Conservation (phyloP, 768 basidiomycete species). For the Lactarius indigo region DNA sequence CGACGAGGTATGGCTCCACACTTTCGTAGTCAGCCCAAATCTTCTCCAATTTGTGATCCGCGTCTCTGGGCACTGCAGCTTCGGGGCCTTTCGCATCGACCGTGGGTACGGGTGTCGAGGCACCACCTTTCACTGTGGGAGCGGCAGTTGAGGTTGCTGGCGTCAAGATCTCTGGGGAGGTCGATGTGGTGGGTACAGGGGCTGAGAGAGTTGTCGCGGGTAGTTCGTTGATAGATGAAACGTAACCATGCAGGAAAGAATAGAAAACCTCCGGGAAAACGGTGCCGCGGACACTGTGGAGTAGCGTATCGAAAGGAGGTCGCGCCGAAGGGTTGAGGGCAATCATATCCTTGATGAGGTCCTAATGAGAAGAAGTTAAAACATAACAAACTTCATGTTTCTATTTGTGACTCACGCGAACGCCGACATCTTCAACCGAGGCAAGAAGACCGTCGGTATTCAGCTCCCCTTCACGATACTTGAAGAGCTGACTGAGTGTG, state of each 20-base stretch:
- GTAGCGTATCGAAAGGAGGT: constrained; percentile 75
- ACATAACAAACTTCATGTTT: constrained; percentile 12
- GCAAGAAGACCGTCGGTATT: constrained; percentile 68
- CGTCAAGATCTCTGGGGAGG: constrained; percentile 7
- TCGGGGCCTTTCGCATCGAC: constrained; percentile 26
- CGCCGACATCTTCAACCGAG: constrained; percentile 74
- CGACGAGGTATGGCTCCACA: constrained; percentile 64
- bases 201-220: constrained; percentile 45
- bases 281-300: constrained; percentile 69
- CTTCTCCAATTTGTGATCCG: constrained; percentile 79
- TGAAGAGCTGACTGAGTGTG: constrained; percentile 91
- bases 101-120: constrained; percentile 16
- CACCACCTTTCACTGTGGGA: constrained; percentile 12
- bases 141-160: constrained; percentile 16
- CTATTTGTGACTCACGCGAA: constrained; percentile 56
- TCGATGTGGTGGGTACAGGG: constrained; percentile 1
- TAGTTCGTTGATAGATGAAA: constrained; percentile 73
- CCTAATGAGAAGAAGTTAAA: constrained; percentile 41
- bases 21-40: constrained; percentile 87
- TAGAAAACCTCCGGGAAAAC: constrained; percentile 94
- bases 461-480: constrained; percentile 85
- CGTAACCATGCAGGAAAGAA: constrained; percentile 89
- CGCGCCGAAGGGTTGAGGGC: constrained; percentile 70
- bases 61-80: constrained; percentile 62
- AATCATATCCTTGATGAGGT: constrained; percentile 88